A percentile compares a stretch with the other conserved stretches of the same genome.
Conservation (phyloP, 805 yeast genomes). For the Pichia manshurica region DNA sequence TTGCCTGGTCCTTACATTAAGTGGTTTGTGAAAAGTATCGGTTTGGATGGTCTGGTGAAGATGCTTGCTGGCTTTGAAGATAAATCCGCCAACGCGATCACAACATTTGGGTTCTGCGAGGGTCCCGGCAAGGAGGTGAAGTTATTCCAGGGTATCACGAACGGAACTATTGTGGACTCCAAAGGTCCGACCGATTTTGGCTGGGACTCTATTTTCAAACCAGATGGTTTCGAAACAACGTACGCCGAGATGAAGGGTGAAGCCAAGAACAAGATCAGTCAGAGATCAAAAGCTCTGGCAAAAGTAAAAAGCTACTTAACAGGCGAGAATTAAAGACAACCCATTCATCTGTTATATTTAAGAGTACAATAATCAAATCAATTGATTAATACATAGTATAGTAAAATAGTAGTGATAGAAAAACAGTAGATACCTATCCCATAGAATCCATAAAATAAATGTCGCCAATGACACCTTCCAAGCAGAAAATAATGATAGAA, state of each 20-base stretch:
- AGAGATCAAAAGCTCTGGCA: constrained; percentile 77
- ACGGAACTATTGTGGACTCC: constrained; percentile 70
- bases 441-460: no score
- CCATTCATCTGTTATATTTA: not conserved
- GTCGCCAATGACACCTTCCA: no score
- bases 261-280: constrained; percentile 77
- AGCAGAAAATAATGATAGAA: no score
- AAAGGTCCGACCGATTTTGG: constrained; percentile 85
- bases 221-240: constrained; percentile 65
- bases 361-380: not conserved
- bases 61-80: constrained; percentile 78
- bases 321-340: not conserved
- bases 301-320: constrained; percentile 50
- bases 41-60: constrained; percentile 69
- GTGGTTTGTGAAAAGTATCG: constrained; percentile 80
- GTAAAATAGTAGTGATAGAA: no score
- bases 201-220: constrained; percentile 90
- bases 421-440: no score
- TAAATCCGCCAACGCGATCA: constrained; percentile 79
- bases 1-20: constrained; percentile 89
- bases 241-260: constrained; percentile 86
- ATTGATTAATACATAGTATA: no score
- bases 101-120: constrained; percentile 88
- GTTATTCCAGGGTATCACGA: constrained; percentile 78
- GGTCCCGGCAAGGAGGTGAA: constrained; percentile 70